Percentiles rank a stretch among this genome's conserved stretches.
phyloP scores from a whole-genome alignment of 495 filamentous ascomycete species.

The Chaetomium fimeti region DNA sequence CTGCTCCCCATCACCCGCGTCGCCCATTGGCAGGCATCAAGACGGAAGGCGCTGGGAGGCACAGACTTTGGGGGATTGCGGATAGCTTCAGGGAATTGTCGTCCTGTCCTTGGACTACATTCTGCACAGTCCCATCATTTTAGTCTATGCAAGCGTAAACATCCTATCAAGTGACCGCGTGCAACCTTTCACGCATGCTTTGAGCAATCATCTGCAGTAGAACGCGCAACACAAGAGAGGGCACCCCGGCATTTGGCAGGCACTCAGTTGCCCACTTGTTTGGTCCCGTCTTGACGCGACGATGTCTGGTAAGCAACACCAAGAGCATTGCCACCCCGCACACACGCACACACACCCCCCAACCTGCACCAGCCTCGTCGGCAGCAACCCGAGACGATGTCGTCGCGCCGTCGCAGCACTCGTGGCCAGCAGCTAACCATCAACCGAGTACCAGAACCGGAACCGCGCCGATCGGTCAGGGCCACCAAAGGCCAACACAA shows the following conservation, averaged over 20 bases:
- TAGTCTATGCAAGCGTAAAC: constrained; percentile 33
- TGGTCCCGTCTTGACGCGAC: constrained; percentile 23
- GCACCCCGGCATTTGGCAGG: constrained; percentile 9
- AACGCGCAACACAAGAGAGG: constrained; percentile 21
- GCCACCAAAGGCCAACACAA: constrained; percentile 97
- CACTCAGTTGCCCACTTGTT: constrained; percentile 19
- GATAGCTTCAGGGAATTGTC: constrained; percentile 22
- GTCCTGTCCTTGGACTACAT: constrained; percentile 14
- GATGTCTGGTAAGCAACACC: constrained; percentile 42
- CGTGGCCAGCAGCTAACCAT: constrained; percentile 28
- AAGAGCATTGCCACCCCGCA: constrained; percentile 9
- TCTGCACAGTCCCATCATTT: constrained; percentile 20
- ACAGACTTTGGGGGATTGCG: constrained; percentile 15
- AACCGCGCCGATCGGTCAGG: constrained; percentile 88
- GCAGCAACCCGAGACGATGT: constrained; percentile 11
- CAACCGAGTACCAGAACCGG: constrained; percentile 50
- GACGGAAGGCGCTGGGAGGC: constrained; percentile 10
- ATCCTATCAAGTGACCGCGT: constrained; percentile 35
- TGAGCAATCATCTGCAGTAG: constrained; percentile 37
- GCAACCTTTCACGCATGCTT: constrained; percentile 36
- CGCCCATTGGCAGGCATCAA: constrained; percentile 7
- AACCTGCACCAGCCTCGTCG: background rate
- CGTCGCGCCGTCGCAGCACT: constrained; percentile 15
- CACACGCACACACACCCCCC: background rate
- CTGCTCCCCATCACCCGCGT: background rate